Conservation (phyloP, 2,329 filamentous ascomycete species). For the Ceratocystis ficicola region DNA sequence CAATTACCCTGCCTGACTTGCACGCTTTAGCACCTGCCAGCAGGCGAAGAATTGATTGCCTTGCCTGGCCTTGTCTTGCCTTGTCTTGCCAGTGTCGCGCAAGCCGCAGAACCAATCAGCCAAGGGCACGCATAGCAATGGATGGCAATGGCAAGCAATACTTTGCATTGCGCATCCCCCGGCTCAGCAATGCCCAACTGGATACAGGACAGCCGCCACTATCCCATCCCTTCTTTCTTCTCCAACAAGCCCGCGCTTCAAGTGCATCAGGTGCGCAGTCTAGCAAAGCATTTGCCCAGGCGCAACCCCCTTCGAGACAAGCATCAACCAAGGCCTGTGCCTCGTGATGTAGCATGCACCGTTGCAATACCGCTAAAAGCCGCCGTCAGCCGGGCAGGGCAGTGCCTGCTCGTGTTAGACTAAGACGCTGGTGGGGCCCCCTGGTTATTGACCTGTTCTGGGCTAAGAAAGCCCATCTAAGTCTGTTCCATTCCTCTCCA, state of each 20-base stretch:
- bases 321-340: background rate
- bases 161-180: background rate
- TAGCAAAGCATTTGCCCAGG: background rate
- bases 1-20: too few relatives aligned
- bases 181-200: too few relatives aligned
- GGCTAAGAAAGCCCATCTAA: too few relatives aligned
- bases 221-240: background rate
- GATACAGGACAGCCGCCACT: too few relatives aligned
- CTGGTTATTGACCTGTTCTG: too few relatives aligned
- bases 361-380: constrained; percentile 33
- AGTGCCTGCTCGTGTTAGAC: background rate
- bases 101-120: background rate
- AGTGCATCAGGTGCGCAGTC: background rate
- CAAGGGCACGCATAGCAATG: background rate
- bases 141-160: background rate
- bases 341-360: background rate
- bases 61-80: background rate
- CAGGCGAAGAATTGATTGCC: background rate
- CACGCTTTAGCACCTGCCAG: too few relatives aligned
- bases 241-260: background rate
- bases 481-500: constrained; percentile 11
- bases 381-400: constrained; percentile 32
- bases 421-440: too few relatives aligned
- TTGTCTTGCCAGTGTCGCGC: too few relatives aligned
- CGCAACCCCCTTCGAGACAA: background rate